Percentiles rank a stretch among this genome's conserved stretches.
phyloP scores from a whole-genome alignment of 2,329 filamentous ascomycete species.

The Mycosphaerella arachidis region DNA sequence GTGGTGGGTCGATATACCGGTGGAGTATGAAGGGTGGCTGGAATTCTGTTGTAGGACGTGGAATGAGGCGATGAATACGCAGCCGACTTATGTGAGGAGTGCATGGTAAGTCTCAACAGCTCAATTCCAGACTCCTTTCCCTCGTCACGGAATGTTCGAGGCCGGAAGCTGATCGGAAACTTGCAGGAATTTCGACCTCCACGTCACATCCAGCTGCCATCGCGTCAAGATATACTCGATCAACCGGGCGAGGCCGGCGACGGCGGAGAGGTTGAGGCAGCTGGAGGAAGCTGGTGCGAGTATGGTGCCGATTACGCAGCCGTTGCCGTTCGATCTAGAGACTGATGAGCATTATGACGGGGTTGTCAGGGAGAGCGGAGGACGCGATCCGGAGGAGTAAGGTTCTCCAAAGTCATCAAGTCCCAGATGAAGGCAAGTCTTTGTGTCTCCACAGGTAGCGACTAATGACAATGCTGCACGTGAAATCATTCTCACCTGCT shows the following conservation, averaged over 20 bases:
- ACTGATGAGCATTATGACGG: slow-evolving; percentile 46
- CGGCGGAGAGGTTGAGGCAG: slow-evolving; percentile 47
- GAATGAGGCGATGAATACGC: slow-evolving; percentile 46
- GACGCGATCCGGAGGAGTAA: background rate
- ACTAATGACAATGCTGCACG: too few species aligned
- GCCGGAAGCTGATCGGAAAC: too few species aligned
- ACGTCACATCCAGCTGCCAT: slow-evolving; percentile 61
- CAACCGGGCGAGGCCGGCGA: slow-evolving; percentile 49
- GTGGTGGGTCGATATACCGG: slow-evolving; percentile 60
- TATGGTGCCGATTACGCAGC: slow-evolving; percentile 53
- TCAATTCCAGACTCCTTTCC: too few species aligned
- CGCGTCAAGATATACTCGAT: slow-evolving; percentile 60
- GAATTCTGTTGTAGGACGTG: slow-evolving; percentile 43
- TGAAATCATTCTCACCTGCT: too few species aligned
- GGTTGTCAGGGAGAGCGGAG: background rate
- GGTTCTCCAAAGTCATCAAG: too few species aligned
- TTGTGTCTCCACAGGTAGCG: too few species aligned
- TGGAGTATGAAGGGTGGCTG: slow-evolving; percentile 47
- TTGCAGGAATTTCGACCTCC: slow-evolving; percentile 56
- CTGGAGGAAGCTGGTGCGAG: slow-evolving; percentile 47
- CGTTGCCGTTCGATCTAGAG: slow-evolving; percentile 49
- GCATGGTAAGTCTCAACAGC: slow-evolving; percentile 33
- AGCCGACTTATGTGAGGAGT: slow-evolving; percentile 41
- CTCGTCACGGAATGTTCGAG: too few species aligned
- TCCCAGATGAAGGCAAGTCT: too few species aligned